Percentiles rank a stretch among this genome's conserved stretches.
Evolutionary conservation across 371 early-diverging fungal genomes (phyloP).

Genomic region (Syncephalastrum monosporum): DNA sequence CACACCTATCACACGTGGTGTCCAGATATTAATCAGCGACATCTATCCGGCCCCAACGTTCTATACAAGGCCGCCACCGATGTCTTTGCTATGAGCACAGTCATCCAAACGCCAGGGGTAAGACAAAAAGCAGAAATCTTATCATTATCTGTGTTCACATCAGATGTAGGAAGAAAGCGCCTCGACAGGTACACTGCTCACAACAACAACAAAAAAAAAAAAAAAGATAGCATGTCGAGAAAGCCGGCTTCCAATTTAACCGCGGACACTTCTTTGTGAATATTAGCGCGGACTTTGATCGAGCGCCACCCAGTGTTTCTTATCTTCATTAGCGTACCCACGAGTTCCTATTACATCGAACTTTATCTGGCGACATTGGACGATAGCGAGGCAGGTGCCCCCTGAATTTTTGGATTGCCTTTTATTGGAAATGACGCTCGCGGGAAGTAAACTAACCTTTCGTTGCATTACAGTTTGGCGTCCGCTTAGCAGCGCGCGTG

Average conservation of each 20-base stretch:
- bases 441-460: no score
- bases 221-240: no score
- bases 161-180: slow-evolving; percentile 5
- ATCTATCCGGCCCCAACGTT: not conserved
- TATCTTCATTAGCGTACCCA: slow-evolving; percentile 41
- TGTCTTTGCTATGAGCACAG: slow-evolving; percentile 35
- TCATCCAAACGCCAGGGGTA: not conserved
- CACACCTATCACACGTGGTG: not conserved
- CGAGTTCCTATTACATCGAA: slow-evolving; percentile 41
- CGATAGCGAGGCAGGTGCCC: slow-evolving; percentile 16
- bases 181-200: not conserved
- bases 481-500: slow-evolving; percentile 2
- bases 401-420: not conserved
- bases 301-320: slow-evolving; percentile 57
- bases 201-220: not conserved
- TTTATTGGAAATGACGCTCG: no score
- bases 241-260: no score
- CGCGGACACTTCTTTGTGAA: no score
- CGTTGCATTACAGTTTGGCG: slow-evolving; percentile 3
- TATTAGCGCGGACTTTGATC: no score
- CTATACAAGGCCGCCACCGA: slow-evolving; percentile 42
- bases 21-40: slow-evolving; percentile 51
- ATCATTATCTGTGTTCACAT: not conserved
- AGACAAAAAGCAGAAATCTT: not conserved
- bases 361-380: slow-evolving; percentile 16